Percentiles rank a stretch among this genome's conserved stretches.
These are phyloP conservation scores for Herpetospermum pedunculosum DNA, from an alignment of 306 rosid genomes.

Conservation along the genomic window DNA sequence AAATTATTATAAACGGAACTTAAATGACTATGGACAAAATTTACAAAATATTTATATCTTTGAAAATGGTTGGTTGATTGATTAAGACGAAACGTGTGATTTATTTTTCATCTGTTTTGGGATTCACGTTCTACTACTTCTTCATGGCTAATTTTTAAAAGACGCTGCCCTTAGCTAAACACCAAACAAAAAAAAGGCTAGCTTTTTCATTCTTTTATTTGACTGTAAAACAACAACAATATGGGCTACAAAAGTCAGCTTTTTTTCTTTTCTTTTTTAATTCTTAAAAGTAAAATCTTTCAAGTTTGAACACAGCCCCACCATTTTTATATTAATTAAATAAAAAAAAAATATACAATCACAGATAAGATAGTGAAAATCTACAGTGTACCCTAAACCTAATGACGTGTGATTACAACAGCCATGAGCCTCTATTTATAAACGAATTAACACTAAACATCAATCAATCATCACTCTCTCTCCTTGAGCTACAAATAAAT, in stretches of 20 bases:
- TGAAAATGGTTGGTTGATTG: too few relatives aligned
- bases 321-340: neutral
- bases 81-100: too few relatives aligned
- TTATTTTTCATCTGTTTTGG: too few relatives aligned
- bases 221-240: neutral
- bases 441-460: neutral
- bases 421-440: neutral
- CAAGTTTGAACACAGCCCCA: constrained; percentile 1
- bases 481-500: too few relatives aligned
- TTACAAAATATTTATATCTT: too few relatives aligned
- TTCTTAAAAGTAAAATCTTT: neutral
- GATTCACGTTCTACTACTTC: too few relatives aligned
- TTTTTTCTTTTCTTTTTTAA: neutral
- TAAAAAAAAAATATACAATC: neutral
- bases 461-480: neutral
- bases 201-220: neutral
- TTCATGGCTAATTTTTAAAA: too few relatives aligned
- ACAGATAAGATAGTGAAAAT: neutral
- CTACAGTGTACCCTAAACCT: neutral
- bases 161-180: neutral
- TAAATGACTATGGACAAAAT: too few relatives aligned
- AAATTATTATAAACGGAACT: too few relatives aligned
- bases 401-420: too few relatives aligned
- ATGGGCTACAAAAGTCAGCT: constrained; percentile 5
- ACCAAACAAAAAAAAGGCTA: neutral